Base-by-base conservation (phyloP, 192 early-diverging fungal genomes). In the Mortierella claussenii region DNA sequence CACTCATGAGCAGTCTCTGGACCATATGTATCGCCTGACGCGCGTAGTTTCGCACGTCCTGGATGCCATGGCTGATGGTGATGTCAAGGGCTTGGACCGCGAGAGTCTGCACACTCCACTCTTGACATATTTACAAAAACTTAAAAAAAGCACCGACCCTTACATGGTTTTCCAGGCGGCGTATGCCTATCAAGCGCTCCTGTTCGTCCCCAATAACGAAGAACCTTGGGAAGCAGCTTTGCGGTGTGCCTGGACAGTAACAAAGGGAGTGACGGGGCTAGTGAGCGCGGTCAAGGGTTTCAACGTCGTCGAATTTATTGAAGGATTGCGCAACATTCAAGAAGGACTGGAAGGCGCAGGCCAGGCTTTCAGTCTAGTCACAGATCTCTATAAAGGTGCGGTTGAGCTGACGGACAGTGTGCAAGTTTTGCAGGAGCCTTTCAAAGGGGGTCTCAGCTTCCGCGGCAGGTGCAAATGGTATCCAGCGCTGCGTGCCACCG, bases 221-320 rank as follows among this genome's bases (percentile, higher is more conserved):
- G 18, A 23, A 4, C 8, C 43, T n/a, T 1, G 4, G 57, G 13
- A 59, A 9, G 4, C 57, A 2, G n/a, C 18, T 4, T 2, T 59
- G 2, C 26, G 57, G 10, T 44, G 57, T n/a, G 23, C 27, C 3
- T 13, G 27, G 18, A 31, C 20, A 11, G 57, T 59, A 7, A 15
- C 36, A 2, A 7, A 2, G 9, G 57, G 57, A n/a, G 36, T 59
- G 11, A 46, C 20, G 0, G 57, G 57, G 17, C 24, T 59, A 12
- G 57, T 59, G 36, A 59, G 57, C 9, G 57, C 57, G 3, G 57
- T 59, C 26, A 59, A 59, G 20, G 57, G 15, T 18, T n/a, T 59
- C 11, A 33, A 59, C 17, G 4, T 59, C 10, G 31, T 31, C 20
- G 43, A 9, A 18, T 59, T 59, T n/a, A 59, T 59, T 6, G 57